Evolutionary conservation across 805 yeast genomes (phyloP).

Genomic region (Saccharomyces eubayanus): DNA sequence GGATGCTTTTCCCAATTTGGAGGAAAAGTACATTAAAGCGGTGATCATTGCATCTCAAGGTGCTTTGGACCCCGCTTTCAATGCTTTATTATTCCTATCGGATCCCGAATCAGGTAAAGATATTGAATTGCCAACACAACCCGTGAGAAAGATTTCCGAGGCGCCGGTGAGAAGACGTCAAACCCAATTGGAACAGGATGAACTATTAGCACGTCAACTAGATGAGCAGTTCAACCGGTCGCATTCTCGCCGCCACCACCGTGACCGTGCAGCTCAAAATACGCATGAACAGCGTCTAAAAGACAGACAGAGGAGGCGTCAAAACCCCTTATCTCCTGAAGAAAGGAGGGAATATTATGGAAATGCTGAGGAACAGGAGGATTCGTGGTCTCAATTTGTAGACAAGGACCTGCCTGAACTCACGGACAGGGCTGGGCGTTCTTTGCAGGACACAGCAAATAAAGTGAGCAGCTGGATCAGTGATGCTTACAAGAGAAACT

Average conservation of each 20-base stretch:
- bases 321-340: slow-evolving; percentile 7
- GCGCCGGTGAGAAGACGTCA: slow-evolving; percentile 26
- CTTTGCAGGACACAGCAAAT: slow-evolving; percentile 71
- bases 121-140: slow-evolving; percentile 41
- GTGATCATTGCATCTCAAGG: slow-evolving; percentile 82
- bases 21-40: slow-evolving; percentile 62
- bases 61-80: slow-evolving; percentile 74
- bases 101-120: slow-evolving; percentile 53
- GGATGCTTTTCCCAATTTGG: slow-evolving; percentile 81
- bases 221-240: slow-evolving; percentile 50
- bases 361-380: slow-evolving; percentile 34
- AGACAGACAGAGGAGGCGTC: slow-evolving; percentile 20
- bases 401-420: slow-evolving; percentile 50
- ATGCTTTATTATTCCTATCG: slow-evolving; percentile 70
- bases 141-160: slow-evolving; percentile 6
- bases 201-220: slow-evolving; percentile 68
- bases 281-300: slow-evolving; percentile 25
- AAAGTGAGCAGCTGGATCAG: slow-evolving; percentile 74
- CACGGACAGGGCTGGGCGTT: slow-evolving; percentile 59
- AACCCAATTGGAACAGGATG: slow-evolving; percentile 62
- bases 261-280: slow-evolving; percentile 4
- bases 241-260: slow-evolving; percentile 6
- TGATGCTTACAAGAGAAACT: slow-evolving; percentile 35
- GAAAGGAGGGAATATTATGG: slow-evolving; percentile 19
- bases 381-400: slow-evolving; percentile 49